These are phyloP conservation scores for Simplicillium aogashimaense DNA, from an alignment of 2,329 filamentous ascomycete species.

Conservation along the genomic window DNA sequence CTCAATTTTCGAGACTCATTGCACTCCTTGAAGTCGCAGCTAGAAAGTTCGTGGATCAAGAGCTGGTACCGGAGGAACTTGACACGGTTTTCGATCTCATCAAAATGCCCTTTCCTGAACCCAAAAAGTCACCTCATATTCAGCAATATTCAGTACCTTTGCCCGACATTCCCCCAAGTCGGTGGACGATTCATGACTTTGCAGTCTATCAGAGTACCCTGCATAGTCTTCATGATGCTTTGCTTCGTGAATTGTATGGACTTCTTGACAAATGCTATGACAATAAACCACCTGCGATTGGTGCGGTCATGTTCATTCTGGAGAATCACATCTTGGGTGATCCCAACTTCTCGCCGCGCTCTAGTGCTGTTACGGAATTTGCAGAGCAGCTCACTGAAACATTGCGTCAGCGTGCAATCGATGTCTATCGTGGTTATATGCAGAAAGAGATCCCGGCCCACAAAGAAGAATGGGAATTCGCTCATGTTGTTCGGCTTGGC, in stretches of 20 bases:
- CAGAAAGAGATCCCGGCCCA: conserved; percentile 70
- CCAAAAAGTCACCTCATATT: conserved; percentile 52
- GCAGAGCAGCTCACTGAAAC: conserved; percentile 61
- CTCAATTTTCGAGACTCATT: conserved; percentile 69
- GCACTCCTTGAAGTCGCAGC: conserved; percentile 76
- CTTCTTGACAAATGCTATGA: conserved; percentile 85
- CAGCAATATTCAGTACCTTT: conserved; percentile 40
- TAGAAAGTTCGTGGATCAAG: conserved; percentile 76
- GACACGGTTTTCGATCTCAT: conserved; percentile 75
- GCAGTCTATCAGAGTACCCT: conserved; percentile 67
- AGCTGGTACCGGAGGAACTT: conserved; percentile 71
- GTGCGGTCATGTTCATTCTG: conserved; percentile 68
- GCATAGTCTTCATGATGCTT: conserved; percentile 63
- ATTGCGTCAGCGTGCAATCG: conserved; percentile 62
- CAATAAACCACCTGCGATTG: conserved; percentile 72
- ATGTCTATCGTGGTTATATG: conserved; percentile 72
- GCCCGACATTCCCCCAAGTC: conserved; percentile 44
- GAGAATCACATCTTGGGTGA: conserved; percentile 76
- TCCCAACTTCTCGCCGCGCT: conserved; percentile 59
- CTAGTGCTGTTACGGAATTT: conserved; percentile 64
- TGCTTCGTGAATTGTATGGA: conserved; percentile 80
- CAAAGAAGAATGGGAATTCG: conserved; percentile 81
- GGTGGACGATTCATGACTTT: conserved; percentile 62
- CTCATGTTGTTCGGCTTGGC: conserved; percentile 80
- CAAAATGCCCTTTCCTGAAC: conserved; percentile 60